Evolutionary conservation across 1,284 basidiomycete species (phyloP), one percentile per base, ranked within the genome.

Genomic region (Porodaedalea pini): DNA sequence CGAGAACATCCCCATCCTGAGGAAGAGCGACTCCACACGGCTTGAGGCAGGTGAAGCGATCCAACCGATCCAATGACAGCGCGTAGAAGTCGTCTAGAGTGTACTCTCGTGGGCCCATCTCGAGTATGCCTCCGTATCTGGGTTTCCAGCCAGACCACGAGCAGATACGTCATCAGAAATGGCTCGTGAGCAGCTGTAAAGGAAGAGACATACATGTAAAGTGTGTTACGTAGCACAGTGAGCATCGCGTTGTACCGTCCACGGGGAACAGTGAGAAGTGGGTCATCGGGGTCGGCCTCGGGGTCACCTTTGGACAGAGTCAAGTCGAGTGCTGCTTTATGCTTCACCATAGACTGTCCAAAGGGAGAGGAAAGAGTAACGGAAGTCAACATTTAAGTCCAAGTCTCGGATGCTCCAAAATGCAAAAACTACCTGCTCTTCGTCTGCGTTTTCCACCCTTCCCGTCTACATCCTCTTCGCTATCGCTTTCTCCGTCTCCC

Each of bases 211-310:
- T 61, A 91, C 88, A 95, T 86, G 70, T 90, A 95, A 0, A 95
- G 72, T 0, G 88, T 93, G 69, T 95, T 96, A 32, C 86, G 81
- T 50, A 93, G 77, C 2, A 96, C 86, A 0, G 92, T 87, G 7
- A 96, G 76, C 92, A 97, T 96, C 2, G 91, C 82, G 64, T 97
- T 97, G 72, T 95, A 97, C n/a, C 94, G 78, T 1, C 85, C 80
- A 7, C 90, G 74, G 0, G 94, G 94, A 0, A 79, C 72, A 0
- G 86, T 86, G 59, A 81, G 73, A 34, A 77, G 73, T 0, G 92
- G 91, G 66, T 94, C 92, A 55, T 92, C 85, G 0, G 77, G 75
- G 63, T 90, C 85, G 25, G 74, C 67, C 15, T 80, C 75, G 3
- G 65, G 59, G 27, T 70, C 69, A 17, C 17, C 40, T n/a, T n/a